Percentiles rank a stretch among this genome's conserved stretches.
Evolutionary conservation across 768 basidiomycete genomes (phyloP).

Genomic region (Macrocybe gigantea): DNA sequence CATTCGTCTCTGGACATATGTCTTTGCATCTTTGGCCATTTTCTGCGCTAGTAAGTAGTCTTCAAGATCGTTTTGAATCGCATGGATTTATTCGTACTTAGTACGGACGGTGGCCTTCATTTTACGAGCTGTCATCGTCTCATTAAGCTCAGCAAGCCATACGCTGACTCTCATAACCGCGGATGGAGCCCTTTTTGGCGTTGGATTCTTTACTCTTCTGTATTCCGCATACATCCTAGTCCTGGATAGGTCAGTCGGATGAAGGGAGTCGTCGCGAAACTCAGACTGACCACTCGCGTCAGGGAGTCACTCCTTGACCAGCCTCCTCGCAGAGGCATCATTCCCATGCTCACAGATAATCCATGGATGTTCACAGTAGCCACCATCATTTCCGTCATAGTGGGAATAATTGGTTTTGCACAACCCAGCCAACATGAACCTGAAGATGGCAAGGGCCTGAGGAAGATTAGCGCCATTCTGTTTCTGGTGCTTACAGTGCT

Average conservation of each 20-base stretch:
- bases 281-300: background rate
- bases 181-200: constrained; percentile 31
- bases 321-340: background rate
- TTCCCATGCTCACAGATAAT: constrained; percentile 7
- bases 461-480: constrained; percentile 14
- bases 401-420: constrained; percentile 15
- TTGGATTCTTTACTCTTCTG: constrained; percentile 39
- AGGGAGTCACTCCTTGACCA: constrained; percentile 1
- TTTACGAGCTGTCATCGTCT: constrained; percentile 31
- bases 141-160: constrained; percentile 21
- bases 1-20: constrained; percentile 24
- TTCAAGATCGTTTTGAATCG: background rate
- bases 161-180: constrained; percentile 27
- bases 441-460: constrained; percentile 9
- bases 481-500: constrained; percentile 17
- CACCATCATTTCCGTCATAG: constrained; percentile 8
- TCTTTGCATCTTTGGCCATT: constrained; percentile 24
- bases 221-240: constrained; percentile 36
- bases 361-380: constrained; percentile 12
- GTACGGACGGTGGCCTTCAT: constrained; percentile 35
- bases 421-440: constrained; percentile 7
- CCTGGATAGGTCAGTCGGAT: constrained; percentile 28
- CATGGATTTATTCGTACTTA: constrained; percentile 8
- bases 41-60: constrained; percentile 32
- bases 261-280: constrained; percentile 3